Percentiles rank a stretch among this genome's conserved stretches.
These are phyloP conservation scores for Penicillium polonicum DNA, from an alignment of 2,329 filamentous ascomycete genomes.

Conservation along the genomic window DNA sequence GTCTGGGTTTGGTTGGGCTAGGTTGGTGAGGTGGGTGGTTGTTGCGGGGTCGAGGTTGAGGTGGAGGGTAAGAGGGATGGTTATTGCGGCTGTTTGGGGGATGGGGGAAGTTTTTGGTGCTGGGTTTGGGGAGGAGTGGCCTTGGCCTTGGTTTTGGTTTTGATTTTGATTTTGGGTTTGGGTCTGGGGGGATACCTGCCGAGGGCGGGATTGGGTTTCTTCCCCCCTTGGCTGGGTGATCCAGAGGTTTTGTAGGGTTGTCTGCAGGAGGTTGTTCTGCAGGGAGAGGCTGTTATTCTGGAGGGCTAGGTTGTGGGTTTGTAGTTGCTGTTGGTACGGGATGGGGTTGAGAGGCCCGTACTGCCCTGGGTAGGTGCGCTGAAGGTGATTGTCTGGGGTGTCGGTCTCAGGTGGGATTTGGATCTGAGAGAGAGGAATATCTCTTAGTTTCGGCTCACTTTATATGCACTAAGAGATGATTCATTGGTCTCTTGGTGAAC, in stretches of 20 bases:
- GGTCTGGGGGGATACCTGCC: background rate
- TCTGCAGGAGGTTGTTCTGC: conserved; percentile 11
- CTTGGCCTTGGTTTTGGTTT: background rate
- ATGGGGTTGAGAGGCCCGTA: conserved; percentile 11
- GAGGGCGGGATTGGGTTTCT: background rate
- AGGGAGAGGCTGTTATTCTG: conserved; percentile 10
- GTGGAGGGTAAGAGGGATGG: background rate
- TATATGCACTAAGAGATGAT: no score
- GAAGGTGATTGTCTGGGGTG: background rate
- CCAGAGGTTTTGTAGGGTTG: conserved; percentile 2
- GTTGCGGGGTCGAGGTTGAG: background rate
- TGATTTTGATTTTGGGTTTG: background rate
- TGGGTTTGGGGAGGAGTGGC: background rate
- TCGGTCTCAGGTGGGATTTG: conserved; percentile 14
- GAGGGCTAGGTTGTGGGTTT: conserved; percentile 1
- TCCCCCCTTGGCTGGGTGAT: background rate
- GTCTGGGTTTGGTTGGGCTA: background rate
- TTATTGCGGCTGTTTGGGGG: background rate
- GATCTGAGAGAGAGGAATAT: conserved; percentile 7
- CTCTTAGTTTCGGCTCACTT: conserved; percentile 1
- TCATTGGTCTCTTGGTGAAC: background rate
- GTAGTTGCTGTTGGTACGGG: conserved; percentile 12
- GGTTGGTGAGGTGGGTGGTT: background rate
- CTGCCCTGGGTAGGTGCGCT: conserved; percentile 7
- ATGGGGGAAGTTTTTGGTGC: background rate